Evolutionary conservation across 495 filamentous ascomycete genomes (phyloP), one percentile per base, ranked within the genome.

Genomic region (Penicillium fimorum): DNA sequence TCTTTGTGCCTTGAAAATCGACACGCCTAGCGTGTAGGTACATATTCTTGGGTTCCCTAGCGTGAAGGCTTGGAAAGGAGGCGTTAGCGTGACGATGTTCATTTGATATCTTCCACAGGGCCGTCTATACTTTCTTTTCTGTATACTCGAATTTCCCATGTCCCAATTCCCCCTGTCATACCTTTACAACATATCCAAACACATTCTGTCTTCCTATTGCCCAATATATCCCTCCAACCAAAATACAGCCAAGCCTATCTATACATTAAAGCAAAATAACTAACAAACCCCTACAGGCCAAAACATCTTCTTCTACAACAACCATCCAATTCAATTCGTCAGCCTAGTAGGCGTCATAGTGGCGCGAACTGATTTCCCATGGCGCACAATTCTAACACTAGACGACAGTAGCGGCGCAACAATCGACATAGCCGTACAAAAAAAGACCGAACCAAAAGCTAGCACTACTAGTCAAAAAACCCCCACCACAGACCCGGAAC

Each of bases 291-390:
- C 11, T 33, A 13, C 57, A 92, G 87, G 82, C 50, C 85, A 90
- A 69, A 75, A 85, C 62, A 72, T 93, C 18, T 94, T 83, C 74
- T 92, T 93, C 75, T 78, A 87, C 75, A 65, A 80, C 33, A 97
- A 97, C 75, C 91, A 97, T 70, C 94, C 95, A 0, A 87, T 97
- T 56, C 86, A 85, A 78, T 96, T 85, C 82, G 83, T 94, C 40
- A 83, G 86, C 58, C 62, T 97, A 17, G 80, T 87, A 22, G 94
- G 93, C 12, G 27, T 80, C 12, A 80, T 98, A 18, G 87, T 96
- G 46, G 87, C 89, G 12, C 76, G 91, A 51, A 86, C 90, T 55
- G 83, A 90, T 18, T 80, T 77, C 52, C 66, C 76, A 11, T 76
- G 72, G 5, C 82, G 79, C 55, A 83, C 79, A 18, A 70, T 89